Evolutionary conservation across 129 eudicot genomes (phyloP).

Genomic region (sunflower (Helianthus annuus)): HanXRQr2.0-SUNRISE NC_035447.2:103282421-103282920

Average conservation of each 20-base stretch:
- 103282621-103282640: background rate
- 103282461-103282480: too few species aligned
- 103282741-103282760: background rate
- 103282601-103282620: background rate
- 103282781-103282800: slow-evolving; percentile 11
- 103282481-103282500: too few species aligned
- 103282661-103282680: background rate
- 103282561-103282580: too few species aligned
- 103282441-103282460: too few species aligned
- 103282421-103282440: too few species aligned
- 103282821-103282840: slow-evolving; percentile 40
- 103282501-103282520: too few species aligned
- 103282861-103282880: slow-evolving; percentile 53
- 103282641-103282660: slow-evolving; percentile 9
- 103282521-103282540: too few species aligned
- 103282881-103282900: slow-evolving; percentile 23
- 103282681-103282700: background rate
- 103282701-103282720: slow-evolving; percentile 9
- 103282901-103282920: slow-evolving; percentile 42
- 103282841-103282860: slow-evolving; percentile 37
- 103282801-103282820: slow-evolving; percentile 6
- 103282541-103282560: too few species aligned
- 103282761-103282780: background rate
- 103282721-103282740: slow-evolving; percentile 30
- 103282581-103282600: too few species aligned